phyloP scores from a whole-genome alignment of 495 filamentous ascomycete genomes.

The Aspergillus leporis region DNA sequence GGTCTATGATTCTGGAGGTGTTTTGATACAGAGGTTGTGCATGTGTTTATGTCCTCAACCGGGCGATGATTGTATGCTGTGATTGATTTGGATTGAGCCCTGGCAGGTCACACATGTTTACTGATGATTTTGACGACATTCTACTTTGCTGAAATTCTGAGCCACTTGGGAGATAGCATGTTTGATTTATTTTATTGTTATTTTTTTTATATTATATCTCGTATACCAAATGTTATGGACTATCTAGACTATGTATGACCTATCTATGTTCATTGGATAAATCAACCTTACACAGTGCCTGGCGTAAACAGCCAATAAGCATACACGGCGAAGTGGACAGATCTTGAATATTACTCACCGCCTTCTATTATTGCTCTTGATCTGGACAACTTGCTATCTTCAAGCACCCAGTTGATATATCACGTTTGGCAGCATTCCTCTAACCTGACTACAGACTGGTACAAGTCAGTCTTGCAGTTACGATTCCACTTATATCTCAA shows the following conservation, averaged over 20 bases:
- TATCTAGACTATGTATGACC: background rate
- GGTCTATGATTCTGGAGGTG: constrained; percentile 19
- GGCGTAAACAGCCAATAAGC: background rate
- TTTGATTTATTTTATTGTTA: constrained; percentile 1
- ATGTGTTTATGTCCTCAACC: constrained; percentile 6
- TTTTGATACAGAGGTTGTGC: constrained; percentile 3
- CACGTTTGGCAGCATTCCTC: background rate
- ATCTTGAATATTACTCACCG: constrained; percentile 8
- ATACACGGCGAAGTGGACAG: background rate
- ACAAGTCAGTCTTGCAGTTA: background rate
- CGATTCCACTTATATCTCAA: background rate
- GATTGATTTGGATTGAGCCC: constrained; percentile 3
- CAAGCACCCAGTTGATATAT: background rate
- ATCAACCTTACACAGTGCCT: background rate
- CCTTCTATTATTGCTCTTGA: constrained; percentile 10
- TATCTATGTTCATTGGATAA: background rate
- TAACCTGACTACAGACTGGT: background rate
- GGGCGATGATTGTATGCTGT: constrained; percentile 9
- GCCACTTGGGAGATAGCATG: constrained; percentile 6
- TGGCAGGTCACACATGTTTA: background rate
- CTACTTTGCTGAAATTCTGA: constrained; percentile 2
- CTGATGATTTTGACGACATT: constrained; percentile 11
- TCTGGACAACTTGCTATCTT: constrained; percentile 14
- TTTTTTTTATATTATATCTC: background rate
- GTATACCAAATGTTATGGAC: background rate